These are phyloP conservation scores for Patellaria atrata DNA, from an alignment of 495 filamentous ascomycete species.

Conservation along the genomic window DNA sequence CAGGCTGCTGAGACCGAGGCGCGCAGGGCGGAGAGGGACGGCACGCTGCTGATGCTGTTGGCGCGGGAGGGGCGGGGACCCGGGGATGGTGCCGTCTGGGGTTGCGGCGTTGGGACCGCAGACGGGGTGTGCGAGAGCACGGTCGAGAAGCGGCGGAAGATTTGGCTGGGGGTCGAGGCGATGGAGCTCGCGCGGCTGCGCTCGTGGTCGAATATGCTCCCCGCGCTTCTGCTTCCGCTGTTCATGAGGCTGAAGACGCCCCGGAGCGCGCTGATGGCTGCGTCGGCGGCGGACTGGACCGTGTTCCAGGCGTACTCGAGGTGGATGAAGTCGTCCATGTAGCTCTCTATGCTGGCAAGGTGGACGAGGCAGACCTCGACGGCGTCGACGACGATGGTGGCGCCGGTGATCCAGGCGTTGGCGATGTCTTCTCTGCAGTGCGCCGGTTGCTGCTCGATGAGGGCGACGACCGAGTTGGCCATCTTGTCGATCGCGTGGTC, in stretches of 20 bases:
- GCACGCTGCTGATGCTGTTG: not conserved
- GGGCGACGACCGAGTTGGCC: conserved; percentile 20
- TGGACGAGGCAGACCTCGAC: conserved; percentile 22
- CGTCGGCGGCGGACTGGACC: conserved; percentile 22
- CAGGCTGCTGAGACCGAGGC: conserved; percentile 6
- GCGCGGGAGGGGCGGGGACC: not conserved
- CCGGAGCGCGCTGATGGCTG: conserved; percentile 22
- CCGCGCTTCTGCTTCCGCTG: not conserved
- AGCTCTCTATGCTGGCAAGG: conserved; percentile 22
- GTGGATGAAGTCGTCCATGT: conserved; percentile 24
- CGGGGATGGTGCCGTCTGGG: too few relatives aligned
- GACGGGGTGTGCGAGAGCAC: too few relatives aligned
- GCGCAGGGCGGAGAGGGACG: conserved; percentile 2
- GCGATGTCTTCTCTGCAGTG: conserved; percentile 20
- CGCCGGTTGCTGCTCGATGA: conserved; percentile 23
- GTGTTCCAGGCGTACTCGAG: conserved; percentile 22
- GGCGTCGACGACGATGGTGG: conserved; percentile 25
- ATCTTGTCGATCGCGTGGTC: conserved; percentile 28
- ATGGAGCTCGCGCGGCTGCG: too few relatives aligned
- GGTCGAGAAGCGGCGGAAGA: too few relatives aligned
- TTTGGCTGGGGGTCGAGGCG: too few relatives aligned
- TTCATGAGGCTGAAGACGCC: conserved; percentile 27
- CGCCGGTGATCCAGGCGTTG: conserved; percentile 25
- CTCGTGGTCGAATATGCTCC: not conserved
- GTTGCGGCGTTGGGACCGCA: too few relatives aligned